Base-by-base conservation (phyloP, 352 stramenopile species). In the Hyaloperonospora arabidopsidis region DNA sequence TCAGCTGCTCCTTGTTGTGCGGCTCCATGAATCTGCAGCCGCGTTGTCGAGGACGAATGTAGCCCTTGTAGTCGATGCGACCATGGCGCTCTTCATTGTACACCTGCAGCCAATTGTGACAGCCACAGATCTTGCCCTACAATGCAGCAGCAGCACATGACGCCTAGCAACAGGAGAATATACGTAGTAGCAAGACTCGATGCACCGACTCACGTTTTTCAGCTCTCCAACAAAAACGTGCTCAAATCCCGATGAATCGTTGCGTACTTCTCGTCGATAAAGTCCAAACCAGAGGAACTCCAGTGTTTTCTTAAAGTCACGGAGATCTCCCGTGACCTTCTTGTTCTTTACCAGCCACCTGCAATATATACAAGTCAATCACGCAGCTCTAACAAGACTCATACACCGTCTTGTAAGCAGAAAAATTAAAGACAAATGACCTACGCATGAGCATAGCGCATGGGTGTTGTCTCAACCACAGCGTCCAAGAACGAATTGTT, bases 51-150 rank as follows among this genome's bases (percentile, higher is more conserved):
- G 82, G 93, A 21, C 93, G 89, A 54, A 97, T 96, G 65, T 96
- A 97, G 8, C 93, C 94, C 32, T 79, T 74, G 70, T 98, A 98
- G 74, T 98, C 82, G 32, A 98, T 68, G 29, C 79, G 79, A 5
- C 91, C 90, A 13, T 79, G 78, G 63, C 93, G 87, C 70, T 98
- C 95, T 62, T 98, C 90, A 28, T 96, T 83, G 70, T 97, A 98
- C 35, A 98, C 92, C 57, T 97, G 88, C 51, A 98, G 88, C 95
- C 95, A 98, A 72, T 98, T 98, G 75, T 98, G 95, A 67, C 97
- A 97, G 12, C 93, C 93, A 14, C 67, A 85, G 40, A 97, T 80
- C 61, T 97, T 83, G 47, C 69, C 84, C 86, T 90, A 39, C 18
- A 29, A 8, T 29, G 3, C 25, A 29, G 55, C 52, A 36, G n/a